These are phyloP conservation scores for Candida mesenterica DNA, from an alignment of 1,139 yeast species.

Conservation along the genomic window DNA sequence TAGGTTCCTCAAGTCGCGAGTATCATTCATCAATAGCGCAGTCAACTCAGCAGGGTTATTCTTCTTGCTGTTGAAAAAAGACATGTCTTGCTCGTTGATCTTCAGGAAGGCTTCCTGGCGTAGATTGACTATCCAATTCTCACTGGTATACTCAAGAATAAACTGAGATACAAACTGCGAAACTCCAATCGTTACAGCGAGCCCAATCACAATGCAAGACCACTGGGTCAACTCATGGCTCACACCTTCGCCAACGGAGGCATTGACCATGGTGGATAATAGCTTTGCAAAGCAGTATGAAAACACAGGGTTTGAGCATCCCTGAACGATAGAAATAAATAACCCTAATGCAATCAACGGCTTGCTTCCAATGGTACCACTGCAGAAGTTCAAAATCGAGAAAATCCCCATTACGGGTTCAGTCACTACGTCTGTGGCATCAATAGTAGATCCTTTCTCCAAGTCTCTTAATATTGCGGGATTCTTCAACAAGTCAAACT, in stretches of 20 bases:
- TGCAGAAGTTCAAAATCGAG: constrained; percentile 36
- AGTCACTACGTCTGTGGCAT: not conserved
- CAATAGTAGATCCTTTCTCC: constrained; percentile 13
- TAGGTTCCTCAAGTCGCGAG: constrained; percentile 69
- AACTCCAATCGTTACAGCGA: constrained; percentile 62
- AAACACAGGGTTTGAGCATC: constrained; percentile 70
- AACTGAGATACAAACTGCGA: constrained; percentile 51
- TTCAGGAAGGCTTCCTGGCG: constrained; percentile 50
- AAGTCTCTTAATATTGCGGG: constrained; percentile 27
- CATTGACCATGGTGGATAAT: constrained; percentile 52
- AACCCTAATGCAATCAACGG: constrained; percentile 50
- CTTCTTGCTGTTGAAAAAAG: constrained; percentile 47
- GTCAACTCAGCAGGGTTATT: constrained; percentile 57
- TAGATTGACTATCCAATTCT: constrained; percentile 60
- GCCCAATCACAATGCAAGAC: constrained; percentile 62
- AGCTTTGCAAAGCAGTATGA: constrained; percentile 75
- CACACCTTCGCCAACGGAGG: constrained; percentile 28
- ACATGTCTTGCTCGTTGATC: constrained; percentile 52
- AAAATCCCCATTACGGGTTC: constrained; percentile 25
- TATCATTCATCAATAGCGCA: constrained; percentile 72
- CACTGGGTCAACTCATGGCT: constrained; percentile 48
- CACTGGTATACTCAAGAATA: constrained; percentile 58
- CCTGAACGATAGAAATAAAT: constrained; percentile 51
- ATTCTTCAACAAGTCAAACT: constrained; percentile 19
- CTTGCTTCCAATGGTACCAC: constrained; percentile 32